A percentile compares a stretch with the other conserved stretches of the same genome.
Conservation (phyloP, 176 grass and related monocot genomes). For the Carex pumila region DNA sequence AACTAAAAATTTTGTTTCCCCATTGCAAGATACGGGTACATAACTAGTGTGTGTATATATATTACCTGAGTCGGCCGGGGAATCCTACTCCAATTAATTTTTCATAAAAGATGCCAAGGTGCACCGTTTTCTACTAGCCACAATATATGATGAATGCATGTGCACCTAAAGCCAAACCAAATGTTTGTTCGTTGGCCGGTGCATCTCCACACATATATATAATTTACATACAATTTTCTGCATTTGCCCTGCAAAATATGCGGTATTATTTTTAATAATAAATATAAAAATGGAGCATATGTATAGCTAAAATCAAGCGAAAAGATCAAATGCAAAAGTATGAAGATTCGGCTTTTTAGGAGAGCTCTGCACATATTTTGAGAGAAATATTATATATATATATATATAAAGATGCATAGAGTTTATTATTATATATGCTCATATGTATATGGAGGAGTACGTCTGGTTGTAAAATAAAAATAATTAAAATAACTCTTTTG, state of each 20-base stretch:
- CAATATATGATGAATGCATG: slow-evolving; percentile 10
- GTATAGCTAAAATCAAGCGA: neutral
- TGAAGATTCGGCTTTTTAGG: neutral
- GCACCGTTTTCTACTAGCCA: slow-evolving; percentile 21
- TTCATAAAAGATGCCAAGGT: slow-evolving; percentile 19
- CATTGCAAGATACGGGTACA: no score
- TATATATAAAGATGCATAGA: neutral
- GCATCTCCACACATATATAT: slow-evolving; percentile 19
- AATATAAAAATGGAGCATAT: neutral
- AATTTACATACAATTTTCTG: neutral
- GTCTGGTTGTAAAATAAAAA: no score
- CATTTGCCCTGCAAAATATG: neutral
- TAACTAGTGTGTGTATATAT: no score
- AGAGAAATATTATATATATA: neutral
- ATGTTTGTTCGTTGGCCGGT: slow-evolving; percentile 21
- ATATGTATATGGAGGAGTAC: neutral
- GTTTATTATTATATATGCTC: neutral
- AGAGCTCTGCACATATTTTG: neutral
- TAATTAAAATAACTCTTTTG: no score
- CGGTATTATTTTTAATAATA: neutral
- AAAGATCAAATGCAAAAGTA: neutral
- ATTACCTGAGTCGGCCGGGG: neutral
- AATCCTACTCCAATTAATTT: neutral
- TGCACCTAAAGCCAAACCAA: slow-evolving; percentile 24
- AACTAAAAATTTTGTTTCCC: no score